phyloP scores from a whole-genome alignment of 2,329 filamentous ascomycete species.

The Pestalotiopsis sp. region DNA sequence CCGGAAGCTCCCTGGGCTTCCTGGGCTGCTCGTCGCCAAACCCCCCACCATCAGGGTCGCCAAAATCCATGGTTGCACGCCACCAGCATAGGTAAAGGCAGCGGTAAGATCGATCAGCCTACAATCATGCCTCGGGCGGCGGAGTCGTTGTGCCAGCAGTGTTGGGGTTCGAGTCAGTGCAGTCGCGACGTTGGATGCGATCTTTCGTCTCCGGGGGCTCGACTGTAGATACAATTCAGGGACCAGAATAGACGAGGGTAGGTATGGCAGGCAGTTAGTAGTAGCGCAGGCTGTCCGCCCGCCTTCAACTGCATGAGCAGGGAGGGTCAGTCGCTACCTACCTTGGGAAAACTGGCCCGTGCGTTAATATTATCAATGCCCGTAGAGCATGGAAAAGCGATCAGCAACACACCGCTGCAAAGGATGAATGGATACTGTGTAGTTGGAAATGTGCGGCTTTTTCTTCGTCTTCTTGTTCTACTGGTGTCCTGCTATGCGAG shows the following conservation, averaged over 20 bases:
- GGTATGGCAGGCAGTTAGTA: neutral
- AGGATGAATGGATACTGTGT: neutral
- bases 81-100: neutral
- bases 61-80: slow-evolving; percentile 57
- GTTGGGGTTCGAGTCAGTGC: neutral
- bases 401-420: neutral
- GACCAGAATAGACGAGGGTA: neutral
- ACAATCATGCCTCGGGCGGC: neutral
- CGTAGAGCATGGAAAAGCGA: neutral
- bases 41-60: slow-evolving; percentile 48
- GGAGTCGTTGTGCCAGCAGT: neutral
- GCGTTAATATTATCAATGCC: neutral
- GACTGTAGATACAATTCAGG: neutral
- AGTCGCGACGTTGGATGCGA: neutral
- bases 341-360: neutral
- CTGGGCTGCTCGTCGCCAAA: slow-evolving; percentile 41
- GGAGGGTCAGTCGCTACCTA: neutral
- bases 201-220: neutral
- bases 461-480: neutral
- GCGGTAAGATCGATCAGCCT: neutral
- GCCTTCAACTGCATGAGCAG: neutral
- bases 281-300: neutral
- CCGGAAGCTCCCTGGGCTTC: slow-evolving; percentile 63
- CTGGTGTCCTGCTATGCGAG: too few relatives aligned
- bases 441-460: neutral